These are phyloP conservation scores for Podospora pseudoanserina DNA, from an alignment of 495 filamentous ascomycete genomes.

Conservation along the genomic window DNA sequence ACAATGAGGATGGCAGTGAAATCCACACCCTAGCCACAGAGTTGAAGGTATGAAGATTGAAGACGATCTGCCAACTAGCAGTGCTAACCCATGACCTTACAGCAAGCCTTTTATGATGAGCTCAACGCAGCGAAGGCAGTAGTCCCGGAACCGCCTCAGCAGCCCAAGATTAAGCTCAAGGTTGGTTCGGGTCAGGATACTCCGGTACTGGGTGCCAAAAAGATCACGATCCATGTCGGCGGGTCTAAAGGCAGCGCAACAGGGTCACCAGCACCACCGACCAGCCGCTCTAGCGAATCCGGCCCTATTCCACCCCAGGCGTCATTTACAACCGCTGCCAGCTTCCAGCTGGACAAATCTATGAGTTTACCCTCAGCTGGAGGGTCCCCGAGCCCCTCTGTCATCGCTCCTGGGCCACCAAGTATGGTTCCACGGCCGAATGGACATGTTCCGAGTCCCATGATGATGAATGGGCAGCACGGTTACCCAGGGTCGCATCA, in stretches of 20 bases:
- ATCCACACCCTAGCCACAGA: conserved; percentile 68
- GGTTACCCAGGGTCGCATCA: conserved; percentile 11
- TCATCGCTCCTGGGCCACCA: conserved; percentile 41
- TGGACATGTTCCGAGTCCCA: conserved; percentile 33
- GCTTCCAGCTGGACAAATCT: conserved; percentile 39
- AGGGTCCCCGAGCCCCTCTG: conserved; percentile 49
- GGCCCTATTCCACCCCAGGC: conserved; percentile 16
- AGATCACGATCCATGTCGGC: conserved; percentile 54
- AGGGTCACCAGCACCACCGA: conserved; percentile 53
- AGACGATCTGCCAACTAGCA: conserved; percentile 1
- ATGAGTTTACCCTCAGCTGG: conserved; percentile 44
- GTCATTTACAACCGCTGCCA: conserved; percentile 24
- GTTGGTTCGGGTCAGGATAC: conserved; percentile 43
- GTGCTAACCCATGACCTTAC: background rate
- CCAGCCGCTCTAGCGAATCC: conserved; percentile 39
- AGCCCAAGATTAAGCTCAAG: conserved; percentile 73
- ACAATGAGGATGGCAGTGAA: conserved; percentile 84
- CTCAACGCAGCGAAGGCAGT: conserved; percentile 64
- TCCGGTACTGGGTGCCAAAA: conserved; percentile 38
- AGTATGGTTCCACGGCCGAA: conserved; percentile 27
- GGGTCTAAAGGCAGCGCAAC: conserved; percentile 48
- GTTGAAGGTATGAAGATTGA: conserved; percentile 58
- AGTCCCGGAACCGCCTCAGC: conserved; percentile 59
- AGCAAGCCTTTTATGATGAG: conserved; percentile 62
- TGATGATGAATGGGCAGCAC: conserved; percentile 20